phyloP scores from a whole-genome alignment of 306 rosid species.

The Hylodesmum podocarpum region DNA sequence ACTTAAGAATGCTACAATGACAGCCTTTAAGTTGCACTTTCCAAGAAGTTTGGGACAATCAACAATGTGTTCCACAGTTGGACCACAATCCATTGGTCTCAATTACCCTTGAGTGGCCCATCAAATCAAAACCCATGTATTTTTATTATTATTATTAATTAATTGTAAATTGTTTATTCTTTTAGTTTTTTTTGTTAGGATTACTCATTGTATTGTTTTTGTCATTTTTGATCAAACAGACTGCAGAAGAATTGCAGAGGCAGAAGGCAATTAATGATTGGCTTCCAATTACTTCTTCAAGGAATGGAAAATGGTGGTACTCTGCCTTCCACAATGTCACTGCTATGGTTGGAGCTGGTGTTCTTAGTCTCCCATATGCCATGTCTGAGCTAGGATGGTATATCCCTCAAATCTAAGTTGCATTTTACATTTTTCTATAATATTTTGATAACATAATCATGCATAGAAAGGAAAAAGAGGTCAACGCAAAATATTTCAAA shows the following conservation, averaged over 20 bases:
- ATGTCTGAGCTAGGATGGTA: constrained; percentile 76
- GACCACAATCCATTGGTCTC: not conserved
- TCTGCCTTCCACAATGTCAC: constrained; percentile 84
- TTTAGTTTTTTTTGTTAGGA: not conserved
- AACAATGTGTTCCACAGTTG: not conserved
- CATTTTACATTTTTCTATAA: not conserved
- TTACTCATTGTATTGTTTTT: not conserved
- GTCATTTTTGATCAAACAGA: constrained; percentile 15
- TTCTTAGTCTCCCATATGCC: constrained; percentile 75
- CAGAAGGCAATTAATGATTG: constrained; percentile 64
- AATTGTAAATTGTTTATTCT: not conserved
- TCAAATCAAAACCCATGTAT: not conserved
- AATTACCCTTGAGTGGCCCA: not conserved
- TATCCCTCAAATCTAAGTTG: not conserved
- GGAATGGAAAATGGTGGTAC: constrained; percentile 92
- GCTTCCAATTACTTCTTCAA: constrained; percentile 78
- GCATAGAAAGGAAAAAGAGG: not conserved
- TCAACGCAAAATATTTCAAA: not conserved
- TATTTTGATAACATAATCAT: not conserved
- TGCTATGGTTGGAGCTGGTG: constrained; percentile 91
- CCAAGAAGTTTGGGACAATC: constrained; percentile 22
- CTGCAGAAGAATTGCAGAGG: constrained; percentile 11
- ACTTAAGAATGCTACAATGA: not conserved
- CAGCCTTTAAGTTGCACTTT: not conserved
- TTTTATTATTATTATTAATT: not conserved